A percentile compares a stretch with the other conserved stretches of the same genome.
Conservation (phyloP, 75 land plant species). For the Selaginella tamariscina region DNA sequence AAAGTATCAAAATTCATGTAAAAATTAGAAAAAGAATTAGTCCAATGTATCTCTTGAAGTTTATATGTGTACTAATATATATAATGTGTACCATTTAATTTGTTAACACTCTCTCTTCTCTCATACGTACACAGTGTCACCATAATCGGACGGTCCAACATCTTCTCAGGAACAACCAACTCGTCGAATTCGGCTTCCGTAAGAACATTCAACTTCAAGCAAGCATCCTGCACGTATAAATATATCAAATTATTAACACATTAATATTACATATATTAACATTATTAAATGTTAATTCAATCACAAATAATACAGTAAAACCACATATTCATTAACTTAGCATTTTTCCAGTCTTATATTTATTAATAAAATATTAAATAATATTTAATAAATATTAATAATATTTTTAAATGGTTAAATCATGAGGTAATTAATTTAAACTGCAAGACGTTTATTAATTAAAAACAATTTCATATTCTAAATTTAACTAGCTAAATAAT, state of each 20-base stretch:
- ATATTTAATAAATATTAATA: neutral
- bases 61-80: no score
- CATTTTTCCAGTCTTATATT: neutral
- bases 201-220: constrained; percentile 57
- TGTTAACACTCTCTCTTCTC: no score
- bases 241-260: neutral
- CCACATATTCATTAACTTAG: neutral
- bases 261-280: neutral
- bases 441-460: no score
- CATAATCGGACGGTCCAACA: no score
- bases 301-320: neutral
- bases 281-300: neutral
- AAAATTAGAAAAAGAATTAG: no score
- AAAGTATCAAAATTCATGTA: no score
- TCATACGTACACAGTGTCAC: no score
- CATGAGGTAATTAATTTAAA: neutral
- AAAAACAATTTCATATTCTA: no score
- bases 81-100: no score
- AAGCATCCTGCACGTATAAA: constrained; percentile 51
- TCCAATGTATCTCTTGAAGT: no score
- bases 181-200: constrained; percentile 58
- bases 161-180: constrained; percentile 80
- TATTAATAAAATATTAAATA: neutral
- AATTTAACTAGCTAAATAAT: neutral
- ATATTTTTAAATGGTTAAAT: no score